Percentiles rank a stretch among this genome's conserved stretches.
Conservation (phyloP, 257 asterid species). For the Haberlea rhodopensis region DNA sequence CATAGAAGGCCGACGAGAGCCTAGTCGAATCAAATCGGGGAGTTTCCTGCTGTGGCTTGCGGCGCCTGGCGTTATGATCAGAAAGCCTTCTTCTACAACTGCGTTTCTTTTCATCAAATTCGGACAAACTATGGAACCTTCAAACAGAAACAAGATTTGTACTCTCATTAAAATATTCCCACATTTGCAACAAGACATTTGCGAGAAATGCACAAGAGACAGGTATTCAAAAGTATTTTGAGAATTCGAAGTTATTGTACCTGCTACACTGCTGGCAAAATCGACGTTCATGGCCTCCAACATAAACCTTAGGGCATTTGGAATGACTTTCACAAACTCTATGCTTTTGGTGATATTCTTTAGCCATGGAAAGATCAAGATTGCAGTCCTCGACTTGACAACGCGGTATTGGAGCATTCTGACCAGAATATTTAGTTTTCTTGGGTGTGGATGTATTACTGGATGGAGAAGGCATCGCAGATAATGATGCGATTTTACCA, state of each 20-base stretch:
- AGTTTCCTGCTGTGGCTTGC: slow-evolving; percentile 79
- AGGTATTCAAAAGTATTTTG: neutral
- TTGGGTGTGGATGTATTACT: slow-evolving; percentile 31
- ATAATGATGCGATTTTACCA: slow-evolving; percentile 43
- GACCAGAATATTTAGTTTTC: slow-evolving; percentile 48
- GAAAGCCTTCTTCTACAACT: slow-evolving; percentile 90
- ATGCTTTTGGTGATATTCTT: slow-evolving; percentile 92
- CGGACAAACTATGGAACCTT: slow-evolving; percentile 88
- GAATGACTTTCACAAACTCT: slow-evolving; percentile 82
- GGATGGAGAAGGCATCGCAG: slow-evolving; percentile 45
- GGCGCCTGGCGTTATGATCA: slow-evolving; percentile 93
- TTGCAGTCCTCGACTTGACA: slow-evolving; percentile 89
- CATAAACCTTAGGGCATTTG: slow-evolving; percentile 60
- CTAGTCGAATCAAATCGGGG: slow-evolving; percentile 56
- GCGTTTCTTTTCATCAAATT: slow-evolving; percentile 87
- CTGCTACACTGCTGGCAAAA: slow-evolving; percentile 99
- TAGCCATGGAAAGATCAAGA: slow-evolving; percentile 66
- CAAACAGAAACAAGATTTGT: slow-evolving; percentile 18
- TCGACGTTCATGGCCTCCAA: slow-evolving; percentile 75
- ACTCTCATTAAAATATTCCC: neutral
- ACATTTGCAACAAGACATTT: neutral
- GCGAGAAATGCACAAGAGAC: neutral
- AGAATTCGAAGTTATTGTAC: slow-evolving; percentile 27
- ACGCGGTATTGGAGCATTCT: slow-evolving; percentile 39
- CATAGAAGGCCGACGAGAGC: slow-evolving; percentile 57